Evolutionary conservation across 768 basidiomycete genomes (phyloP).

Genomic region (Lactifluus subvellereus): DNA sequence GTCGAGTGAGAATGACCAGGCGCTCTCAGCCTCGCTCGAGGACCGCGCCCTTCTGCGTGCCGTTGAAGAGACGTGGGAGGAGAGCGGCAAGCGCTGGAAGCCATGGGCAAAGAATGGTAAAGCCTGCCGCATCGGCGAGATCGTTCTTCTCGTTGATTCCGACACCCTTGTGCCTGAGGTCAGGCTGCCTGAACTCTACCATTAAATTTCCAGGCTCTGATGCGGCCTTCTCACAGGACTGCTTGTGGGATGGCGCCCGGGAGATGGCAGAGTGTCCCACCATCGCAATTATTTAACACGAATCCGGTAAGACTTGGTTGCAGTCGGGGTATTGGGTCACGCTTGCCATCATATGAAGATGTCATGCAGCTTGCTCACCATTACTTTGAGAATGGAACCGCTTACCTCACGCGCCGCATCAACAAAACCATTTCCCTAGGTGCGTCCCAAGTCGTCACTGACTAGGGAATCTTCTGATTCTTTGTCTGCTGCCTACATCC

Average conservation of each 20-base stretch:
- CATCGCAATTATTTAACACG: slow-evolving; percentile 48
- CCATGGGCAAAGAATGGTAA: slow-evolving; percentile 35
- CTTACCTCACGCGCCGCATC: slow-evolving; percentile 46
- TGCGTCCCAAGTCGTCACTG: slow-evolving; percentile 14
- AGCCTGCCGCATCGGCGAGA: slow-evolving; percentile 40
- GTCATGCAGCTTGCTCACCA: slow-evolving; percentile 54
- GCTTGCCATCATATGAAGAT: slow-evolving; percentile 32
- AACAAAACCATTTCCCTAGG: slow-evolving; percentile 39
- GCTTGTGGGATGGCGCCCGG: slow-evolving; percentile 46
- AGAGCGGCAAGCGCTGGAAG: slow-evolving; percentile 29
- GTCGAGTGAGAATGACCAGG: slow-evolving; percentile 25
- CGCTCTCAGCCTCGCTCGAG: slow-evolving; percentile 38
- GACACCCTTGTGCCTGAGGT: slow-evolving; percentile 45
- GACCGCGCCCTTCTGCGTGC: slow-evolving; percentile 46
- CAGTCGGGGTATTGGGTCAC: slow-evolving; percentile 12
- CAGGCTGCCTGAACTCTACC: background rate
- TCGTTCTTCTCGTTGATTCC: slow-evolving; percentile 46
- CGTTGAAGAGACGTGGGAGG: slow-evolving; percentile 46
- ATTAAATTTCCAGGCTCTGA: slow-evolving; percentile 9
- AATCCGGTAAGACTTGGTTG: slow-evolving; percentile 33
- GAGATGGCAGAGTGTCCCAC: slow-evolving; percentile 46
- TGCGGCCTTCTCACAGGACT: slow-evolving; percentile 32
- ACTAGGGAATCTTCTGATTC: background rate
- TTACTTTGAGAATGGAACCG: slow-evolving; percentile 45
- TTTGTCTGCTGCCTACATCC: slow-evolving; percentile 19